phyloP scores from a whole-genome alignment of 2,329 filamentous ascomycete genomes.

The Dactylellina parvicollis region DNA sequence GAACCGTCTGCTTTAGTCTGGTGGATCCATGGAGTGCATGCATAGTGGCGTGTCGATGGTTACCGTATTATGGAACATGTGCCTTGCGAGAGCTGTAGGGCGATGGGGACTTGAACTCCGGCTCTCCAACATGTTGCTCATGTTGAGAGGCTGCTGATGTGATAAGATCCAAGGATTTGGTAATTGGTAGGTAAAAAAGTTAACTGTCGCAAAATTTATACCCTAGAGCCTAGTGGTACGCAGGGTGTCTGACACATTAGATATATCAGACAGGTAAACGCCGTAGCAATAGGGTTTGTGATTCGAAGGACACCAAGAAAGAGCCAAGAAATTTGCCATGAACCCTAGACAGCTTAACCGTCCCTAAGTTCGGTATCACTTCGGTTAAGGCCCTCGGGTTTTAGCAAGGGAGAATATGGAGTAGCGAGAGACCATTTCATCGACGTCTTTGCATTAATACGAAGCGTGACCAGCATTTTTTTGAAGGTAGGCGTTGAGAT shows the following conservation, averaged over 20 bases:
- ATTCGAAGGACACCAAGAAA: conserved; percentile 17
- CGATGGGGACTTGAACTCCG: conserved; percentile 7
- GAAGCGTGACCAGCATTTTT: conserved; percentile 36
- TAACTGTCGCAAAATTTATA: no score
- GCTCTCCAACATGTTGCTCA: conserved; percentile 10
- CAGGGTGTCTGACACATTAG: no score
- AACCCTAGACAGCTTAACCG: conserved; percentile 26
- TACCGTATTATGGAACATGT: conserved; percentile 2
- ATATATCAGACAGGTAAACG: not conserved
- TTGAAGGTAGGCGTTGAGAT: conserved; percentile 8
- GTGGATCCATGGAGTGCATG: conserved; percentile 29
- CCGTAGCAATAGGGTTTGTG: not conserved
- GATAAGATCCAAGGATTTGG: conserved; percentile 18
- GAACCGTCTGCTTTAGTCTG: conserved; percentile 15
- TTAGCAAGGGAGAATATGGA: conserved; percentile 33
- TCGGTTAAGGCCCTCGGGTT: conserved; percentile 52
- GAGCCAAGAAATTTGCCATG: conserved; percentile 29
- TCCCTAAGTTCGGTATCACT: conserved; percentile 40
- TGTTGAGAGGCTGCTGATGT: not conserved
- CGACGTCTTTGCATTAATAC: conserved; percentile 27
- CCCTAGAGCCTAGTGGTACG: no score
- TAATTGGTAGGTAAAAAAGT: no score
- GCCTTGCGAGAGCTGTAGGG: conserved; percentile 6
- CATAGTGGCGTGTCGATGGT: conserved; percentile 6
- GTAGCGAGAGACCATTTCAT: conserved; percentile 29